phyloP scores from a whole-genome alignment of 148 eudicot genomes.

The Rhododendron ovatum region DNA sequence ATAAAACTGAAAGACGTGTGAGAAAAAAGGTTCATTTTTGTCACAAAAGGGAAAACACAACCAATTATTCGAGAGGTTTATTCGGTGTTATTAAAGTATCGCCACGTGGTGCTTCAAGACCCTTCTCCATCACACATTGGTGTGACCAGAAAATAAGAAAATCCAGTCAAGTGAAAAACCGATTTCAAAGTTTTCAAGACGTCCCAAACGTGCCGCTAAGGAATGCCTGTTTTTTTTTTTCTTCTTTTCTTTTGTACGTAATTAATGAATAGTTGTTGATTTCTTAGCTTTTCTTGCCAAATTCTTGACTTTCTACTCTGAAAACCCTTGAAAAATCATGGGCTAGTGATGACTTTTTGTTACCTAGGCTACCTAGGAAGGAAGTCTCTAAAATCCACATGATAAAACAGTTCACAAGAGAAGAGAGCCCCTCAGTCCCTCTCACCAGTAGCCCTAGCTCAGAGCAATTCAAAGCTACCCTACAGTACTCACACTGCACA shows the following conservation, averaged over 20 bases:
- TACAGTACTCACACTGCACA: neutral
- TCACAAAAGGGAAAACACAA: neutral
- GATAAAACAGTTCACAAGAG: too few relatives aligned
- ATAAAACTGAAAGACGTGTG: neutral
- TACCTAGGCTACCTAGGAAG: too few relatives aligned
- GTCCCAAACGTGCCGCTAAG: neutral
- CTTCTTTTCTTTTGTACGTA: too few relatives aligned
- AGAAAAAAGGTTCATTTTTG: neutral
- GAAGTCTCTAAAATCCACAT: too few relatives aligned
- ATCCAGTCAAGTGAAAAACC: too few relatives aligned
- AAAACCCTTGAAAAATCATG: too few relatives aligned
- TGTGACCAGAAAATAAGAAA: neutral
- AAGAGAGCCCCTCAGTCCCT: neutral
- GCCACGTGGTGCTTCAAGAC: neutral
- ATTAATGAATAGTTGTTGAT: too few relatives aligned
- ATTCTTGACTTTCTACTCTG: too few relatives aligned
- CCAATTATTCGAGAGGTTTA: neutral
- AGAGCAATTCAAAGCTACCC: neutral
- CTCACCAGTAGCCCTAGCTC: neutral
- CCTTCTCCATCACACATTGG: neutral
- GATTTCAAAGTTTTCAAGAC: neutral
- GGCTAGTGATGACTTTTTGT: too few relatives aligned
- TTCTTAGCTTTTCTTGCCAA: too few relatives aligned
- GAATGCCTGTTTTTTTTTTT: too few relatives aligned
- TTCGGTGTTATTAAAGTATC: neutral